These are phyloP conservation scores for Papiliotrema laurentii DNA, from an alignment of 1,284 basidiomycete genomes.

Conservation along the genomic window DNA sequence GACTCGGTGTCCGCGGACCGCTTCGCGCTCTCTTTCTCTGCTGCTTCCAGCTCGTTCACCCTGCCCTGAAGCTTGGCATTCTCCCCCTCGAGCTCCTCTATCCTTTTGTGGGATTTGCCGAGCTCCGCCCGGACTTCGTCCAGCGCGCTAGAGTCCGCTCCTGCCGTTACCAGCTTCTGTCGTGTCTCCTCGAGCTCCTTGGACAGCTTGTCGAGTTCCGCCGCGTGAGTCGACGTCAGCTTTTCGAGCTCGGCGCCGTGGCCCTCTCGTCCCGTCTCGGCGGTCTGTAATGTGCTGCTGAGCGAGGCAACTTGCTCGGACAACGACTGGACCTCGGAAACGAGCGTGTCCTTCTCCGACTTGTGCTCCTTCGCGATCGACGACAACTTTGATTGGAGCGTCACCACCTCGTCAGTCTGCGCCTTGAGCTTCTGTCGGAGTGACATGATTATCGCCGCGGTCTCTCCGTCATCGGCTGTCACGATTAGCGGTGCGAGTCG, in stretches of 20 bases:
- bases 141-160: conserved; percentile 18
- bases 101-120: conserved; percentile 17
- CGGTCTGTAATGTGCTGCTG: conserved; percentile 20
- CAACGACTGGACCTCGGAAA: conserved; percentile 44
- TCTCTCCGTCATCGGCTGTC: conserved; percentile 68
- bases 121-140: conserved; percentile 27
- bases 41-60: background rate
- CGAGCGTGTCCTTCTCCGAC: conserved; percentile 50
- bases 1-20: conserved; percentile 18
- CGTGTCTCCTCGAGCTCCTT: background rate
- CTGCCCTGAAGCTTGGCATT: background rate
- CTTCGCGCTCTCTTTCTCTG: conserved; percentile 6
- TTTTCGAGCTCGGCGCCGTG: conserved; percentile 26
- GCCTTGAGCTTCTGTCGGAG: conserved; percentile 72
- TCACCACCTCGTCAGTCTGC: conserved; percentile 63
- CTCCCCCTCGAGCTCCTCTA: conserved; percentile 20
- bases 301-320: conserved; percentile 39
- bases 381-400: conserved; percentile 42
- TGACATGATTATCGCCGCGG: conserved; percentile 70
- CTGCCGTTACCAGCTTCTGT: conserved; percentile 1
- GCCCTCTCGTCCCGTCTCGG: conserved; percentile 9
- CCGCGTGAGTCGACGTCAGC: conserved; percentile 25
- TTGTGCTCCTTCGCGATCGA: conserved; percentile 40
- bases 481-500: too few relatives aligned
- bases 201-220: conserved; percentile 19